These are phyloP conservation scores for Annulohypoxylon bovei DNA, from an alignment of 495 filamentous ascomycete species.

Conservation along the genomic window DNA sequence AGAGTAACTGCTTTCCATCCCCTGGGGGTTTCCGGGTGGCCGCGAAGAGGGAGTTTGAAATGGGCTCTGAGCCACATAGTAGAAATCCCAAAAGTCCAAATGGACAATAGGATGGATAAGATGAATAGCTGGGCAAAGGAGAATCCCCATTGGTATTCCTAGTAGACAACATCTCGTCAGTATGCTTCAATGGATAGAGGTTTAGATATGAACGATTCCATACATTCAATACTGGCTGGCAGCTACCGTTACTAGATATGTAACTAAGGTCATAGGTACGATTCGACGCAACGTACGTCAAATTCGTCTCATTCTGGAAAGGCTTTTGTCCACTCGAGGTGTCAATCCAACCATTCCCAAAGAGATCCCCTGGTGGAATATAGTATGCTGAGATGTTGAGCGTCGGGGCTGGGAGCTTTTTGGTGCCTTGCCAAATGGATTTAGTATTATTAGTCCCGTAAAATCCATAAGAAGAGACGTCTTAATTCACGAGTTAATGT, in stretches of 20 bases:
- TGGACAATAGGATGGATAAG: background rate
- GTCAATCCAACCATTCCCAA: conserved; percentile 15
- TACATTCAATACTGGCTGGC: conserved; percentile 22
- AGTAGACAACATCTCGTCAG: background rate
- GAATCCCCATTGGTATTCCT: conserved; percentile 33
- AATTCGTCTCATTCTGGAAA: background rate
- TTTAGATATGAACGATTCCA: background rate
- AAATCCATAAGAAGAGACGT: conserved; percentile 8
- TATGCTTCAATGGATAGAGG: background rate
- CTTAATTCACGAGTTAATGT: background rate
- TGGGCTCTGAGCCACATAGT: conserved; percentile 20
- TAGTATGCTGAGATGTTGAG: conserved; percentile 32
- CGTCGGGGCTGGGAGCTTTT: background rate
- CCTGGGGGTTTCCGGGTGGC: conserved; percentile 17
- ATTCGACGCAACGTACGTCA: conserved; percentile 8
- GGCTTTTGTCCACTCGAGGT: background rate
- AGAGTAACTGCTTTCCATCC: conserved; percentile 10
- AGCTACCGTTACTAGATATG: conserved; percentile 2
- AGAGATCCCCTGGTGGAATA: background rate
- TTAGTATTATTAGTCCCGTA: background rate
- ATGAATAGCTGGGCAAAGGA: conserved; percentile 27
- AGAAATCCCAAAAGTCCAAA: conserved; percentile 32
- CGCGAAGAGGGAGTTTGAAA: conserved; percentile 10
- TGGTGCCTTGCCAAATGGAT: conserved; percentile 14
- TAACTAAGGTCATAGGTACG: conserved; percentile 12